Evolutionary conservation across 148 eudicot species (phyloP).

Genomic region (Nepenthes gracilis): DNA sequence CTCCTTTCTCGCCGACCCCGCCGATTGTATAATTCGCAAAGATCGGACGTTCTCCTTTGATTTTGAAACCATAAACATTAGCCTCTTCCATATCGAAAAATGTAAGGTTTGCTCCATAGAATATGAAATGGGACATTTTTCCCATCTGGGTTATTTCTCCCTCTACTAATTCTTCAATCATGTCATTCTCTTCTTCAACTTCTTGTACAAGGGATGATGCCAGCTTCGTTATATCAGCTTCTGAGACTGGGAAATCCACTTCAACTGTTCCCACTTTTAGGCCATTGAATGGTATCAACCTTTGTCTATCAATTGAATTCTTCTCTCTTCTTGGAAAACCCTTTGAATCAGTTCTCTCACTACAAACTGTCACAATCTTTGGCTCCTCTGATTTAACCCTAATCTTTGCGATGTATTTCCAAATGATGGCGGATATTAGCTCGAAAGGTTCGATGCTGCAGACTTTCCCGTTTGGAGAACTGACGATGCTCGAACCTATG

Average conservation of each 20-base stretch:
- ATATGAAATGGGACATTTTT: conserved; percentile 22
- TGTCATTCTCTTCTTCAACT: conserved; percentile 20
- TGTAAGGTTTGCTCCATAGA: conserved; percentile 65
- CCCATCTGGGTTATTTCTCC: conserved; percentile 3
- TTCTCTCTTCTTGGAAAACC: too few species aligned
- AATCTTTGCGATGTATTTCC: conserved; percentile 46
- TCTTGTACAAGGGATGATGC: conserved; percentile 17
- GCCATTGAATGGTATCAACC: conserved; percentile 18
- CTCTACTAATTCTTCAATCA: conserved; percentile 29
- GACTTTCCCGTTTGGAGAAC: neutral
- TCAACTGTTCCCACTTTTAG: conserved; percentile 30
- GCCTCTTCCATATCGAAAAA: conserved; percentile 50
- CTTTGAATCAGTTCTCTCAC: neutral
- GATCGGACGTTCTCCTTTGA: conserved; percentile 28
- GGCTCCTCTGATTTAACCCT: conserved; percentile 23
- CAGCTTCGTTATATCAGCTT: conserved; percentile 18
- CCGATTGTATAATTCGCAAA: conserved; percentile 28
- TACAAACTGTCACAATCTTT: conserved; percentile 41
- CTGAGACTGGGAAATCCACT: conserved; percentile 6
- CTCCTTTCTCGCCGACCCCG: conserved; percentile 56
- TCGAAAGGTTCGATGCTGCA: conserved; percentile 17
- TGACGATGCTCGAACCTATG: conserved; percentile 14
- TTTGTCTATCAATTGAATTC: conserved; percentile 1
- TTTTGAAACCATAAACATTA: conserved; percentile 32
- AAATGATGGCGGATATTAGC: conserved; percentile 37